A percentile compares a stretch with the other conserved stretches of the same genome.
Evolutionary conservation across 345 rosid genomes (phyloP).

Genomic region (Brassica carinata): DNA sequence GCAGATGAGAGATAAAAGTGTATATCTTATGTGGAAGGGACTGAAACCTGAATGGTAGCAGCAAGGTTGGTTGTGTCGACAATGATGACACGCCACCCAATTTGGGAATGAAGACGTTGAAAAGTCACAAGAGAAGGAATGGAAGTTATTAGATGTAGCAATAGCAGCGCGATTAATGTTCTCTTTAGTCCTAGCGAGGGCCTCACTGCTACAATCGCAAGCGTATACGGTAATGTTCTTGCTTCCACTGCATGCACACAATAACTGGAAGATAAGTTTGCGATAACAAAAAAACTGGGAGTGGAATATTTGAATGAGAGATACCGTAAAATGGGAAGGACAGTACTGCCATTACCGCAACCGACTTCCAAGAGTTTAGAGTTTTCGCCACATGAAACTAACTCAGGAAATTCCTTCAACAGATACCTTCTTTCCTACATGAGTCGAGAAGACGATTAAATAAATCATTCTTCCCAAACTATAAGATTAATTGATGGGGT

Average conservation of each 20-base stretch:
- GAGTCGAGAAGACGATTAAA: neutral
- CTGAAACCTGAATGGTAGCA: conserved; percentile 38
- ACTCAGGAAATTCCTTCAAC: conserved; percentile 84
- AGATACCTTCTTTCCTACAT: conserved; percentile 87
- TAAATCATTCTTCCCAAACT: neutral
- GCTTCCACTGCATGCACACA: conserved; percentile 61
- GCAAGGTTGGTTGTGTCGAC: conserved; percentile 35
- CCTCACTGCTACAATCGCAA: conserved; percentile 80
- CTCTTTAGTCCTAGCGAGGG: conserved; percentile 67
- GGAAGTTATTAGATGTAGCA: conserved; percentile 44
- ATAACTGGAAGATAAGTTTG: no score
- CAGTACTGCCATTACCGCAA: conserved; percentile 89
- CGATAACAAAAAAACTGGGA: no score
- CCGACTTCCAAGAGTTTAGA: conserved; percentile 83
- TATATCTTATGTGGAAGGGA: neutral
- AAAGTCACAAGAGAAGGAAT: conserved; percentile 70
- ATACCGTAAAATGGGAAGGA: conserved; percentile 79
- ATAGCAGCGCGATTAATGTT: conserved; percentile 40
- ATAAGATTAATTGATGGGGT: neutral
- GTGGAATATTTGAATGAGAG: neutral
- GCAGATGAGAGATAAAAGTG: neutral
- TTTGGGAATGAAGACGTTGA: conserved; percentile 57
- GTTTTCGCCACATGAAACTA: conserved; percentile 54
- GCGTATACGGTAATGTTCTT: conserved; percentile 65
- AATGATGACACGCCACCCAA: conserved; percentile 61